A percentile compares a stretch with the other conserved stretches of the same genome.
Conservation (phyloP, 75 land plant genomes). For the Sequoia sempervirens region DNA sequence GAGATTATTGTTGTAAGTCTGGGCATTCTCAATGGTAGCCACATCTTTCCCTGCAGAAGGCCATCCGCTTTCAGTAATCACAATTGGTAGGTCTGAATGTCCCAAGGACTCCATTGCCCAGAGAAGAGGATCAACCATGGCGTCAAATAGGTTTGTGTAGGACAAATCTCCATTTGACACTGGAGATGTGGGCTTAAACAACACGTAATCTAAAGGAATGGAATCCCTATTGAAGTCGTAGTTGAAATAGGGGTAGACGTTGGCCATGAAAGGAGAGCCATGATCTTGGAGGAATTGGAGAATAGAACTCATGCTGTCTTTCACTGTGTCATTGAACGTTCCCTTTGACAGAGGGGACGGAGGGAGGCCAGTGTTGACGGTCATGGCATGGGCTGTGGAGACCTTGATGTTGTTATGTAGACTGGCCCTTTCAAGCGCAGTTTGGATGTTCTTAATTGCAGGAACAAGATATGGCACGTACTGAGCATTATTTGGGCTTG, state of each 20-base stretch:
- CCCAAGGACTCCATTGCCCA: not conserved
- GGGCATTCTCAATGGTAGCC: not conserved
- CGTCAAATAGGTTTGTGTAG: slow-evolving; percentile 16
- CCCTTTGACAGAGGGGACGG: slow-evolving; percentile 40
- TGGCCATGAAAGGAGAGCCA: slow-evolving; percentile 33
- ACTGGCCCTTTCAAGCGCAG: slow-evolving; percentile 12
- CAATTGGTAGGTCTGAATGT: slow-evolving; percentile 46
- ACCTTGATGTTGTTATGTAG: slow-evolving; percentile 25
- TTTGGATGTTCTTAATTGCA: slow-evolving; percentile 29
- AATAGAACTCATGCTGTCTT: slow-evolving; percentile 24
- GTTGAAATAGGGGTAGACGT: slow-evolving; percentile 48
- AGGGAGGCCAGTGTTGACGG: slow-evolving; percentile 13
- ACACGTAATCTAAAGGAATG: slow-evolving; percentile 24
- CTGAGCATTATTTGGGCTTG: not conserved
- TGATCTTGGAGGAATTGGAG: slow-evolving; percentile 25
- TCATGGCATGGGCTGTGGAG: slow-evolving; percentile 18
- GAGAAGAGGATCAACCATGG: too few species aligned
- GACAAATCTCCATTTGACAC: slow-evolving; percentile 19
- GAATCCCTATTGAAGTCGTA: slow-evolving; percentile 14
- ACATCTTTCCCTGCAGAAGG: slow-evolving; percentile 52
- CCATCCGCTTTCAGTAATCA: slow-evolving; percentile 82
- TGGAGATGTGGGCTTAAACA: slow-evolving; percentile 13
- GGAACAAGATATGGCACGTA: slow-evolving; percentile 13
- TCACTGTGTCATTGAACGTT: not conserved
- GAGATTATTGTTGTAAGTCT: slow-evolving; percentile 28